Evolutionary conservation across 768 basidiomycete species (phyloP), one percentile per base, ranked within the genome.

Genomic region (Filobasidium floriforme): DNA sequence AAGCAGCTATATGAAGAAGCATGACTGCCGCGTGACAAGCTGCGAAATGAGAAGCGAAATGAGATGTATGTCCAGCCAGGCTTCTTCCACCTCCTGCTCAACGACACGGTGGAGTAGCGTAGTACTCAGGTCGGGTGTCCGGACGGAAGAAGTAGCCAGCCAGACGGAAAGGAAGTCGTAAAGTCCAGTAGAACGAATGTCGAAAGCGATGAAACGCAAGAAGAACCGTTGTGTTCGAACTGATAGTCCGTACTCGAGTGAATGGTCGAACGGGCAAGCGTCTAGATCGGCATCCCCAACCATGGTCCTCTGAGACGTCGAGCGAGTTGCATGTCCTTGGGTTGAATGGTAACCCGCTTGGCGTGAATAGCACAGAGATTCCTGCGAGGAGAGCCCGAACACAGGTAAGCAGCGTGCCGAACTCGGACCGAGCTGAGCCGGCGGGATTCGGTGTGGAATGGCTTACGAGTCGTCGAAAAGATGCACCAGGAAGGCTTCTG

Each of bases 361-460:
- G 94, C 94, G 74, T 98, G 94, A 70, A 99, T 89, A 7, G 94
- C 93, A 74, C 96, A 99, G 41, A 96, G 81, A 77, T 97, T 96
- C 51, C 92, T 96, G 68, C 24, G 67, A 52, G 6, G 6, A 9
- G 3, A 37, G 32, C 32, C 0, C 29, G 46, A 51, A 28, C 2
- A 51, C 4, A 40, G 44, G 51, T 49, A 43, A 52, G 19, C 14
- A 41, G 28, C 5, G 24, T 37, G 37, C 63, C 41, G 66, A 57
- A n/a, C 54, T 14, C 5, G 15, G 15, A 24, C 11, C 52, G 9
- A 32, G 6, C 15, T n/a, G 54, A 32, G 5, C 12, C 22, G 54
- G 14, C 26, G 26, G 24, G 22, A 7, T 4, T 3, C 4, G 26
- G 24, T 11, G 7, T 26, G 54, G 24, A 15, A 22, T 26, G 12